A percentile compares a stretch with the other conserved stretches of the same genome.
These are phyloP conservation scores for Eimeria maxima DNA, from an alignment of 169 alveolate genomes.

Conservation along the genomic window DNA sequence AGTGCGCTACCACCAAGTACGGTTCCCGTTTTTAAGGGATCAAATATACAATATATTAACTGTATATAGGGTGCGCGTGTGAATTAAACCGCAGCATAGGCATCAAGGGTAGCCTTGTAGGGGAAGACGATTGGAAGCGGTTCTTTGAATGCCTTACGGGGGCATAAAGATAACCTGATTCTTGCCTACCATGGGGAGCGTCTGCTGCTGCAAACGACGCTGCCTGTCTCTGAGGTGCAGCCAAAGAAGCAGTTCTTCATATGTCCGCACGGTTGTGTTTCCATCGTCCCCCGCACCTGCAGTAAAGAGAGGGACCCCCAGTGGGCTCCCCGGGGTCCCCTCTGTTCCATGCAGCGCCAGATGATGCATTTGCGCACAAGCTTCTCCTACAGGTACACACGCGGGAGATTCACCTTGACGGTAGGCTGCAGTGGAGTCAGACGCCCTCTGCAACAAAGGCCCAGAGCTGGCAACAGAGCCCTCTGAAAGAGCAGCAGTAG, in stretches of 20 bases:
- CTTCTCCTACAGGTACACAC: background rate
- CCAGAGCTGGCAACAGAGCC: background rate
- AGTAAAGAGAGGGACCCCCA: conserved; percentile 8
- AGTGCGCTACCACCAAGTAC: background rate
- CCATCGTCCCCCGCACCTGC: conserved; percentile 44
- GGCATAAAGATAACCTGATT: conserved; percentile 62
- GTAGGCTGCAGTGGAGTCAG: background rate
- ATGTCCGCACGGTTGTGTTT: background rate
- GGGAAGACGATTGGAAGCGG: background rate
- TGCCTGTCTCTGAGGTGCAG: conserved; percentile 33
- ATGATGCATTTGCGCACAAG: background rate
- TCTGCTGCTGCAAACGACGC: conserved; percentile 65
- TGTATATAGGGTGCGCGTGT: background rate
- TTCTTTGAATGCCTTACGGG: background rate
- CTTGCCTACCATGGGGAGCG: conserved; percentile 64
- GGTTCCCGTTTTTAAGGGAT: background rate
- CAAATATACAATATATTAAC: background rate
- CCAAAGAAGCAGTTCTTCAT: conserved; percentile 62
- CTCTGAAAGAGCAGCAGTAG: background rate
- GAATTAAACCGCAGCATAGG: background rate
- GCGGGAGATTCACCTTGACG: background rate
- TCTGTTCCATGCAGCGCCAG: background rate
- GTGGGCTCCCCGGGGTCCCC: background rate
- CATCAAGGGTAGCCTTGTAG: background rate
- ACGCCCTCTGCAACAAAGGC: background rate